Conservation (phyloP, 23 red algal species). For the Gracilariopsis chorda region DNA sequence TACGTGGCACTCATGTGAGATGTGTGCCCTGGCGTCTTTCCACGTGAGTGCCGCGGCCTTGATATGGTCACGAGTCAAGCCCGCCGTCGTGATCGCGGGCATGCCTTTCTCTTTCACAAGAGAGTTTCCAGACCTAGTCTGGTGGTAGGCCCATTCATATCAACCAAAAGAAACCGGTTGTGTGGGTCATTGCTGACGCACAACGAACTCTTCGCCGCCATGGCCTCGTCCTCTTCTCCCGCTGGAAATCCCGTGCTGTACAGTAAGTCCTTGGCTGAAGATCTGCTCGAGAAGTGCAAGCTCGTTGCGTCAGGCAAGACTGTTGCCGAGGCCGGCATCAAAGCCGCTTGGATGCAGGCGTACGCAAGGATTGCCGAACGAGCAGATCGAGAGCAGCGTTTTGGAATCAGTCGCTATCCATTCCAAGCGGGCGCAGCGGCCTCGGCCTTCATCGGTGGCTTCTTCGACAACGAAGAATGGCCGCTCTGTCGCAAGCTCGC, state of each 20-base stretch:
- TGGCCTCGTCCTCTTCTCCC: too few relatives aligned
- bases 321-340: neutral
- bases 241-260: neutral
- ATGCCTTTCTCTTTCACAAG: neutral
- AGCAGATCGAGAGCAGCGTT: neutral
- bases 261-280: neutral
- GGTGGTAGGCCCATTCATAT: neutral
- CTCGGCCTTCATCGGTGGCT: neutral
- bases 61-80: too few relatives aligned
- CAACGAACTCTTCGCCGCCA: too few relatives aligned
- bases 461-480: neutral
- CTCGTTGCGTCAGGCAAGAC: neutral
- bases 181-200: too few relatives aligned
- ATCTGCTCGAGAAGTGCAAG: neutral
- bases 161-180: too few relatives aligned
- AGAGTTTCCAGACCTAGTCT: neutral
- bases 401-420: neutral
- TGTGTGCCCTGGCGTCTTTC: too few relatives aligned
- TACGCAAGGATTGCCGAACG: neutral
- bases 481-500: neutral
- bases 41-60: too few relatives aligned
- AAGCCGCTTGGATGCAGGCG: neutral
- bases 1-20: too few relatives aligned
- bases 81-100: too few relatives aligned
- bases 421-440: neutral